Base-by-base conservation (phyloP, 176 grass and related monocot species). In the Secale cereale region DNA sequence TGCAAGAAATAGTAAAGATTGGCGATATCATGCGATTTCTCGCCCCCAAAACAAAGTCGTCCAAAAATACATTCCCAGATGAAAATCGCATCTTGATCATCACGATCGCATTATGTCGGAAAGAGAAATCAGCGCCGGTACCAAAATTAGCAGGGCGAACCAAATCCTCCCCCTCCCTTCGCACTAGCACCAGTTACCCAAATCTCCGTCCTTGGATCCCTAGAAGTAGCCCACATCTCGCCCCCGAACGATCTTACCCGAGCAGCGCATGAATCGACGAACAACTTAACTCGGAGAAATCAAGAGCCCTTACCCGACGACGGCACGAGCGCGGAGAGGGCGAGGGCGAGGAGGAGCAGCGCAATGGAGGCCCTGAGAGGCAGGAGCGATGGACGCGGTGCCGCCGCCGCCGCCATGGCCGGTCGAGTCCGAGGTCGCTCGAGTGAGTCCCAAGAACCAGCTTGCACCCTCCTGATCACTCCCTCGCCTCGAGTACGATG, bases 221-320 rank as follows among this genome's bases (percentile, higher is more conserved):
- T 3, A 19, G 22, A 59, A 41, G 3, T 16, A 59, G 23, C 29
- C 32, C 19, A 17, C 10, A 2, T 20, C 63, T 59, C 66, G 20
- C 2, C 26, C 48, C 29, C 29, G 1, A 39, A 17, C 12, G 12
- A 48, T 59, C 32, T 48, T 9, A 5, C 26, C 9, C 1, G 14
- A 71, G 8, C 5, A 52, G 54, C 7, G 31, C 10, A 27, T 22
- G 56, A 85, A 82, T 64, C 65, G 39, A 50, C 46, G 37, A 56
- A 84, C 39, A 39, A 0, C 36, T 66, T 29, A 39, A 0, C 36
- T 66, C 60, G 5, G 37, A 27, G 52, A 74, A 3, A 6, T 50
- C 43, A 30, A 75, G 22, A 20, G 7, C 1, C 59, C 68, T 50
- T 37, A 91, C 89, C 89, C 77, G 89, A 84, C 8, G 81, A 54